Conservation (phyloP, 257 asterid genomes). For the Ocimum tenuiflorum region DNA sequence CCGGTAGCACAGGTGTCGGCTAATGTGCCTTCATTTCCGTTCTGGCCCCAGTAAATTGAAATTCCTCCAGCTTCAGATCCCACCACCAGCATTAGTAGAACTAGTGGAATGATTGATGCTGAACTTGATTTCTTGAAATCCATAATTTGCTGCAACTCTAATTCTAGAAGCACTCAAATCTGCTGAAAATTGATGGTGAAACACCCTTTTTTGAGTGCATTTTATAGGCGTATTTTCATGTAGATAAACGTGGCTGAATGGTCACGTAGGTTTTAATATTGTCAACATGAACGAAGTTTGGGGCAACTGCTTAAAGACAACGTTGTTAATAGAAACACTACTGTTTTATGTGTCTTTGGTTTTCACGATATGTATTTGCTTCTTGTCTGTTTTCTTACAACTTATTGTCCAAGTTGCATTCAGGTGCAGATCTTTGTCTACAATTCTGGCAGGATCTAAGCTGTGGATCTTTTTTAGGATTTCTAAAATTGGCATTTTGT, state of each 20-base stretch:
- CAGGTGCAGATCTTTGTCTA: constrained; percentile 6
- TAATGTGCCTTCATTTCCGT: constrained; percentile 51
- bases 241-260: constrained; percentile 16
- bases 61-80: constrained; percentile 48
- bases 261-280: constrained; percentile 1
- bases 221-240: constrained; percentile 18
- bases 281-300: neutral
- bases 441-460: constrained; percentile 9
- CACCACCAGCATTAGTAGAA: constrained; percentile 27
- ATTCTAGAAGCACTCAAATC: too few species aligned
- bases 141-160: too few species aligned
- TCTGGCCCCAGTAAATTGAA: constrained; percentile 57
- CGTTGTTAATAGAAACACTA: neutral
- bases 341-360: neutral
- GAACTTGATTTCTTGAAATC: constrained; percentile 23
- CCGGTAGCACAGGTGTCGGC: constrained; percentile 46
- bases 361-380: neutral
- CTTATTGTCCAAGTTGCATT: constrained; percentile 1
- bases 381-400: constrained; percentile 15
- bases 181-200: too few species aligned
- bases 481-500: neutral
- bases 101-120: constrained; percentile 9
- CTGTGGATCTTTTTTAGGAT: neutral
- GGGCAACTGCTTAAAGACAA: neutral
- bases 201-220: too few species aligned